Base-by-base conservation (phyloP, 2,329 filamentous ascomycete genomes). In the Nothophaeocryptopus gaeumannii region DNA sequence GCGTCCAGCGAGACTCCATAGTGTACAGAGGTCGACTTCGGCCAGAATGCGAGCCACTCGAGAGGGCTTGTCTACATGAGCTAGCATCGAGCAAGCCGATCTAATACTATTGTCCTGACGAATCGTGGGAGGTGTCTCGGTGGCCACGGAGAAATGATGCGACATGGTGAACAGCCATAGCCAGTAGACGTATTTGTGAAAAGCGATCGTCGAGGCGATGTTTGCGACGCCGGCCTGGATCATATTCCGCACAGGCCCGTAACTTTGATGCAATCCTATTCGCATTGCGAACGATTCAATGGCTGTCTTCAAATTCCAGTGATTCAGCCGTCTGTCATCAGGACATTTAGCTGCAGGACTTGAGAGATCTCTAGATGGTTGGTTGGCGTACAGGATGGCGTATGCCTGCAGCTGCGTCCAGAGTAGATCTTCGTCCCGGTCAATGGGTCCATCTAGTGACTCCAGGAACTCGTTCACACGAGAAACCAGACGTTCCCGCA, bases 331-430 rank as follows among this genome's bases (percentile, higher is more conserved):
- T 33, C 47, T 20, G 10, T 26, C 34, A 5, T 16, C 12, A 1
- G 20, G 14, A 2, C 2, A 38, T 16, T 50, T 34, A 8, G 12
- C 12, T 13, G 16, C 13, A 5, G 47, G 47, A 10, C 44, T 38
- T 3, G 47, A 39, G 8, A 49, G 38, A 31, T 49, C 47, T 11
- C 34, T 29, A 31, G 47, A 32, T 12, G 47, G 15, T 12, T 35
- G 15, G 13, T 49, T 32, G 15, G 47, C 47, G 26, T 44, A 44
- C 4, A 44, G 40, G 14, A 50, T 44, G 12, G 39, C 47, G 35
- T 44, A 50, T 11, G 47, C 47, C 14, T 44, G 47, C 9, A 50
- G 40, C 14, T 50, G 39, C 39, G 39, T 50, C 40, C 47, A 49
- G 29, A 44, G 32, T n/a, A 32, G 16, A 2, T 49, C 40, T 2